Evolutionary conservation across 805 yeast genomes (phyloP).

Genomic region (Debaryomyces prosopidis): DNA sequence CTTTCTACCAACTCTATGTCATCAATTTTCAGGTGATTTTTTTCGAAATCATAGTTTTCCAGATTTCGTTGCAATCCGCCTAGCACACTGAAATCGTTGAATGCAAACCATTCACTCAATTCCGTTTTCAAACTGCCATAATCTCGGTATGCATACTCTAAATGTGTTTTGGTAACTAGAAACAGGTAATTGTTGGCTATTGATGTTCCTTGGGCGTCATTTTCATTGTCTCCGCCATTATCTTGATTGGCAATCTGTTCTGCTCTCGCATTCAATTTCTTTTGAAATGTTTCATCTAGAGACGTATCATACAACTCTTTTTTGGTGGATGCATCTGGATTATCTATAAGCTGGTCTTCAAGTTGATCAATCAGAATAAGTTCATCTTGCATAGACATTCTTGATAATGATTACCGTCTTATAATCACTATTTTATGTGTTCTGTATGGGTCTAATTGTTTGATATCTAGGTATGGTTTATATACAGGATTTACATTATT

Average conservation of each 20-base stretch:
- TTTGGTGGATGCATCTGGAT: slow-evolving; percentile 36
- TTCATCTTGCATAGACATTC: slow-evolving; percentile 22
- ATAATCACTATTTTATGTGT: no score
- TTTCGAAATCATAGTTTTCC: slow-evolving; percentile 4
- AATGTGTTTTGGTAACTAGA: slow-evolving; percentile 29
- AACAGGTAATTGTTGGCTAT: slow-evolving; percentile 20
- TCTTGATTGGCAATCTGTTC: slow-evolving; percentile 29
- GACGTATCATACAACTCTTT: slow-evolving; percentile 28
- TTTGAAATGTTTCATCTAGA: slow-evolving; percentile 43
- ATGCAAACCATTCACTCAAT: slow-evolving; percentile 40
- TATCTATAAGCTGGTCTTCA: slow-evolving; percentile 48
- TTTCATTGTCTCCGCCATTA: background rate
- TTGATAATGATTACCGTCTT: background rate
- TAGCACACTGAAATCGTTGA: slow-evolving; percentile 25
- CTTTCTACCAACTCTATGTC: slow-evolving; percentile 1
- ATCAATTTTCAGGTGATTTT: background rate
- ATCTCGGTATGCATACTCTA: slow-evolving; percentile 32
- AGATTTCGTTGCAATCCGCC: slow-evolving; percentile 17
- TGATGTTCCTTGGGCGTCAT: background rate
- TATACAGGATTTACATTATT: no score
- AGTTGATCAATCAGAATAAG: slow-evolving; percentile 42
- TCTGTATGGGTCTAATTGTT: no score
- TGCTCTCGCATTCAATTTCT: slow-evolving; percentile 42
- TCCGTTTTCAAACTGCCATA: slow-evolving; percentile 25
- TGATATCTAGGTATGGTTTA: no score